Percentiles rank a stretch among this genome's conserved stretches.
phyloP scores from a whole-genome alignment of 108 stramenopile species.

The Cyclotella atomus region DNA sequence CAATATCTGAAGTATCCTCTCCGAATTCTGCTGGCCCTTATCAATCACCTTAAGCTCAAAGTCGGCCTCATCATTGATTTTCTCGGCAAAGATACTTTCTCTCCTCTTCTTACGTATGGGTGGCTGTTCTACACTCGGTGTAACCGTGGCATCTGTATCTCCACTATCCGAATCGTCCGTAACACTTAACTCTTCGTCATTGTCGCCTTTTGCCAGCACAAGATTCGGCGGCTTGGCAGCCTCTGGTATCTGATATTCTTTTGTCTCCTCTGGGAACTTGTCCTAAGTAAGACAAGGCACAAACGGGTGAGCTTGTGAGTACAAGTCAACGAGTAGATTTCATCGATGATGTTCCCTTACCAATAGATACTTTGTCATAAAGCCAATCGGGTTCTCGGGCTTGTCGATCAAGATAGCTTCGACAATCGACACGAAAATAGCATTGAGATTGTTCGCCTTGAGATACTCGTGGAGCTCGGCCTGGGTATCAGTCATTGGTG shows the following conservation, averaged over 20 bases:
- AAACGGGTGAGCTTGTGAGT: too few species aligned
- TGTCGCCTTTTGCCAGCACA: constrained; percentile 5
- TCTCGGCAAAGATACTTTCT: constrained; percentile 38
- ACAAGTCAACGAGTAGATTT: too few species aligned
- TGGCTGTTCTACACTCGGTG: not conserved
- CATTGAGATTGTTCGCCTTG: constrained; percentile 74
- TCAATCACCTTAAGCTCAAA: constrained; percentile 40
- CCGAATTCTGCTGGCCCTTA: constrained; percentile 56
- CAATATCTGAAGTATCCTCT: constrained; percentile 61
- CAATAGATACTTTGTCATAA: constrained; percentile 50
- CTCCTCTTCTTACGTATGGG: constrained; percentile 28
- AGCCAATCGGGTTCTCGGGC: constrained; percentile 80
- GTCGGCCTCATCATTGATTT: constrained; percentile 8
- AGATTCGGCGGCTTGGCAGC: constrained; percentile 9
- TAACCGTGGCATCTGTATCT: constrained; percentile 9
- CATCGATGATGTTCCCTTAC: too few species aligned
- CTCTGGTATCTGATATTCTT: not conserved
- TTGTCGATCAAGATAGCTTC: constrained; percentile 78
- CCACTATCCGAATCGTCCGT: constrained; percentile 19
- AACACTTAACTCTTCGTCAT: constrained; percentile 16
- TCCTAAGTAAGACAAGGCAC: constrained; percentile 28
- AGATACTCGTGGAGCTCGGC: constrained; percentile 59
- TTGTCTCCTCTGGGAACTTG: constrained; percentile 74
- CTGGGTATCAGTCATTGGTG: constrained; percentile 23
- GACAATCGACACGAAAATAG: constrained; percentile 67